Base-by-base conservation (phyloP, 1,139 yeast genomes). In the Insectozyma bohioensis region DNA sequence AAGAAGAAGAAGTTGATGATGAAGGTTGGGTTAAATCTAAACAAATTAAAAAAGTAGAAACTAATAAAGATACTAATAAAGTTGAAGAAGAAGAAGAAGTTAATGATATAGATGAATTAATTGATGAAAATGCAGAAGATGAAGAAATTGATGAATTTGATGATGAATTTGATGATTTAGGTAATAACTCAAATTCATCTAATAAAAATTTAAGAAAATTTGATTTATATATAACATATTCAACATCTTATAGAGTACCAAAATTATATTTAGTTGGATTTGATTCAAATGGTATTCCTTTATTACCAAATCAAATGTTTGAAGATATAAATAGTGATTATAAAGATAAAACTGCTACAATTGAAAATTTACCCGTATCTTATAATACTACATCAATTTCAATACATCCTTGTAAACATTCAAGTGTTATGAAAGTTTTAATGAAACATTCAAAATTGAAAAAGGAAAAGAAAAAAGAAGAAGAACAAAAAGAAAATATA, bases 341-440 rank as follows among this genome's bases (percentile, higher is more conserved):
- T 59, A 78, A 92, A 51, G 90, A 90, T 52, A 92, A 92, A 60
- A 94, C 99, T 0, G 98, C 94, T 19, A 92, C 99, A 1, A 90
- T 92, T 42, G 99, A 92, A 58, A 79, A 77, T 43, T 80, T 95
- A 6, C 98, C 98, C 4, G 90, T 90, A 48, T 71, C 81, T 35
- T 77, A 75, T 35, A 79, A 80, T 51, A 76, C 92, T 22, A 85
- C 94, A 0, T 74, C 94, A 13, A 90, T 94, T 6, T 86, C 95
- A 6, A 90, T 92, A 34, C 99, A 92, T 54, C 99, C 99, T 1
- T 92, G 99, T 56, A 81, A 83, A 45, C 99, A 92, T 55, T 88
- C 97, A 4, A 79, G 85, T 26, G 98, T 92, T 13, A 92, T 92
- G 98, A 80, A 80, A 48, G 84, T 87, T 24, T 66, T 92, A 42